phyloP scores from a whole-genome alignment of 2,329 filamentous ascomycete genomes.

The Xylariaceae sp. region DNA sequence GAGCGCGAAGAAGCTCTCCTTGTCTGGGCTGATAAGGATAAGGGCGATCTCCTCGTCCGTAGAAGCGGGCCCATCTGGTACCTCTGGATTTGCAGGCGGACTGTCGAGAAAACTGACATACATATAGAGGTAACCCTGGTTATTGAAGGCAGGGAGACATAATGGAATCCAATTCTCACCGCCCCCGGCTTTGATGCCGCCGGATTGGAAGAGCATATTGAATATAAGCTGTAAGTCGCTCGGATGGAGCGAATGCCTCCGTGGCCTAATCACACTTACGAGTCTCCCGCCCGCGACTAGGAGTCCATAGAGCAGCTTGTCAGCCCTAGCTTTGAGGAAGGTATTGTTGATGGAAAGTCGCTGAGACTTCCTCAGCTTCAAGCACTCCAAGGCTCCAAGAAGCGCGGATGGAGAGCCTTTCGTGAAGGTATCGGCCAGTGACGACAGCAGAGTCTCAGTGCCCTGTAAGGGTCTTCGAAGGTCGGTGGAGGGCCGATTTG shows the following conservation, averaged over 20 bases:
- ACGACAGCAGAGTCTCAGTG: slow-evolving; percentile 84
- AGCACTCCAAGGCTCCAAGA: slow-evolving; percentile 82
- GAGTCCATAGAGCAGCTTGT: slow-evolving; percentile 81
- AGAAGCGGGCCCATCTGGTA: slow-evolving; percentile 46
- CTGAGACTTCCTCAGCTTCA: slow-evolving; percentile 86
- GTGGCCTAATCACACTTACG: slow-evolving; percentile 89
- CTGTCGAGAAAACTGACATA: slow-evolving; percentile 91
- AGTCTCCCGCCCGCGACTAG: slow-evolving; percentile 88
- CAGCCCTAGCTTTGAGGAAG: slow-evolving; percentile 69
- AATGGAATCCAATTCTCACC: slow-evolving; percentile 97
- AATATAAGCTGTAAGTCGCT: slow-evolving; percentile 95
- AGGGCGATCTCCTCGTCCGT: slow-evolving; percentile 78
- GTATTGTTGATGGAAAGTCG: slow-evolving; percentile 79
- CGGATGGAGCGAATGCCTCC: slow-evolving; percentile 90
- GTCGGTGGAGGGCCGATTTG: slow-evolving; percentile 86
- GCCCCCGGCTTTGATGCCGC: slow-evolving; percentile 78
- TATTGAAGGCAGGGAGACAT: slow-evolving; percentile 95
- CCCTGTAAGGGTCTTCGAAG: slow-evolving; percentile 83
- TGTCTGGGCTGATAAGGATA: slow-evolving; percentile 84
- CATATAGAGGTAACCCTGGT: slow-evolving; percentile 94
- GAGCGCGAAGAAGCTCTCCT: slow-evolving; percentile 87
- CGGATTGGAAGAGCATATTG: slow-evolving; percentile 98
- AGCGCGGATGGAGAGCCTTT: slow-evolving; percentile 83
- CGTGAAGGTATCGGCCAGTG: slow-evolving; percentile 89
- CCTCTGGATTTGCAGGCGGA: slow-evolving; percentile 36